Evolutionary conservation across 2,329 filamentous ascomycete species (phyloP).

Genomic region (Penicillium decumbens): DNA sequence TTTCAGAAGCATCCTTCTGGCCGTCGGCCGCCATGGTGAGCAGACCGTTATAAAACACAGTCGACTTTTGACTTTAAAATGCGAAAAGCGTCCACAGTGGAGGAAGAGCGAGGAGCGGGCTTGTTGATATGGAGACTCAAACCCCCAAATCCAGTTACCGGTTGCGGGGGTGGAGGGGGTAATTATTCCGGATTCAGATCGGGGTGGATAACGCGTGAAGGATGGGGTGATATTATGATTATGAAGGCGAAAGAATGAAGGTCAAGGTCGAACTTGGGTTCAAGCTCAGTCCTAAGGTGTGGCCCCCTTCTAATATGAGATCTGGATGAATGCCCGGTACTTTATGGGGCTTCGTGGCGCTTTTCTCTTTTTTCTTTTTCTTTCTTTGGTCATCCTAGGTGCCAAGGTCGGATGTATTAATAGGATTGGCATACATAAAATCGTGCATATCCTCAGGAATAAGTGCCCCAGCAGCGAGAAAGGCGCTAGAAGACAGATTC

Average conservation of each 20-base stretch:
- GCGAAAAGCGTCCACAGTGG: not conserved
- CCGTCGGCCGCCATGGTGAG: constrained; percentile 27
- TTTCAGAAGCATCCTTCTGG: constrained; percentile 22
- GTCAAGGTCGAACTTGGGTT: not conserved
- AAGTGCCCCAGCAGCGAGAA: not conserved
- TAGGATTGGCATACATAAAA: constrained; percentile 9
- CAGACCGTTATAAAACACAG: not conserved
- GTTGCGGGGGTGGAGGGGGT: constrained; percentile 7
- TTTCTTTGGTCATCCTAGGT: not conserved
- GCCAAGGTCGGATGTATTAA: constrained; percentile 7
- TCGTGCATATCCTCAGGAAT: constrained; percentile 9
- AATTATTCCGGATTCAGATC: constrained; percentile 5
- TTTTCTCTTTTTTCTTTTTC: constrained; percentile 2
- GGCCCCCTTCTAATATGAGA: constrained; percentile 2
- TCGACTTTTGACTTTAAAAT: not conserved
- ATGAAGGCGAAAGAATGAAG: not conserved
- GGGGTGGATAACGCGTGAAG: not conserved
- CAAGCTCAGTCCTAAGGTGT: not conserved
- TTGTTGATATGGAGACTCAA: not conserved
- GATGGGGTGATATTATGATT: not conserved
- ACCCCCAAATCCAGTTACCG: constrained; percentile 1
- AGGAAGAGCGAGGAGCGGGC: not conserved
- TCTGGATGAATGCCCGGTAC: not conserved
- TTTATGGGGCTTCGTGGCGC: constrained; percentile 6
- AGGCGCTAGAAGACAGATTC: not conserved